Conservation (phyloP, 2,329 filamentous ascomycete genomes). For the Trichoderma brevicompactum region DNA sequence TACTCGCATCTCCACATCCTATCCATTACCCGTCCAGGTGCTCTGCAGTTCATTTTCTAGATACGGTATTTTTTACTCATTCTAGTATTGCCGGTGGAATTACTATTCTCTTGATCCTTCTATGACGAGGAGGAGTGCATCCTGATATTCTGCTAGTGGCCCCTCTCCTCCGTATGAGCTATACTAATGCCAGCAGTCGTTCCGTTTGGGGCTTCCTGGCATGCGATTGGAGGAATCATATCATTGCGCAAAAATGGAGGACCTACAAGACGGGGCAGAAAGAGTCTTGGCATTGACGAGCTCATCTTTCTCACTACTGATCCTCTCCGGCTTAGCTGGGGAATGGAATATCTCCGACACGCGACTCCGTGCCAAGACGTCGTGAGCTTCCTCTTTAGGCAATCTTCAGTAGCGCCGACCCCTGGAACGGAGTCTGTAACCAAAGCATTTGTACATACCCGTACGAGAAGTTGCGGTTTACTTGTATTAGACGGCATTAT, state of each 20-base stretch:
- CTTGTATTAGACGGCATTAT: not conserved
- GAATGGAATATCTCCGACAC: not conserved
- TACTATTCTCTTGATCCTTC: not conserved
- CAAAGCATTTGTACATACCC: not conserved
- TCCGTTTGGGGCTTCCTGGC: not conserved
- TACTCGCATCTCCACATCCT: not conserved
- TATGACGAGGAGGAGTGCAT: no score
- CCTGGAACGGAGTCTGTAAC: constrained; percentile 2
- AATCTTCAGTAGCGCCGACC: not conserved
- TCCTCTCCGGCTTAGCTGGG: not conserved
- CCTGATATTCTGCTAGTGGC: not conserved
- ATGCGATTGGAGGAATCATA: constrained; percentile 21
- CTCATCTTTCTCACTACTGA: not conserved
- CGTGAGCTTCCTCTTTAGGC: constrained; percentile 20
- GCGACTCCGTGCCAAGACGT: constrained; percentile 16
- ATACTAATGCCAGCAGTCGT: not conserved
- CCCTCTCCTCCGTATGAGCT: not conserved
- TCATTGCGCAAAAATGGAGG: constrained; percentile 4
- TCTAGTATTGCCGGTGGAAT: not conserved
- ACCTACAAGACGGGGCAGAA: not conserved
- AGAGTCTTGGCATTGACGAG: constrained; percentile 8
- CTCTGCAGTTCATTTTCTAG: not conserved
- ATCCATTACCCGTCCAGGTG: not conserved
- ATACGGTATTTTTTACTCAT: not conserved
- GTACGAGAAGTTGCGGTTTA: not conserved